Evolutionary conservation across 2,329 filamentous ascomycete genomes (phyloP).

Genomic region (Fonsecaea erecta): DNA sequence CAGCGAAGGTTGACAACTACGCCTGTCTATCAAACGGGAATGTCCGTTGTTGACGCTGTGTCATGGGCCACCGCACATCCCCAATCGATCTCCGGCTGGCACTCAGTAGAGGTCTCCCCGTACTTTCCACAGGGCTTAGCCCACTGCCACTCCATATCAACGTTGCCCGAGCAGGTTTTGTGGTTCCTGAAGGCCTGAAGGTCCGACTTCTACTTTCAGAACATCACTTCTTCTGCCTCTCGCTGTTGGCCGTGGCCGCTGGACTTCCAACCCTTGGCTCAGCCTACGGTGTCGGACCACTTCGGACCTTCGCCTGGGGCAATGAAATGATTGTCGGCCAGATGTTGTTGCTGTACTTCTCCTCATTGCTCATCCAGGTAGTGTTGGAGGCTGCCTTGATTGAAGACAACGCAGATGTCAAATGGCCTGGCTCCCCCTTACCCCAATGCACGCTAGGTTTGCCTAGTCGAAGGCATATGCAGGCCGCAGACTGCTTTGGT

Average conservation of each 20-base stretch:
- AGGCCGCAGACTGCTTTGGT: background rate
- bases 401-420: slow-evolving; percentile 1
- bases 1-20: background rate
- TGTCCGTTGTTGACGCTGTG: slow-evolving; percentile 13
- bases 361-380: background rate
- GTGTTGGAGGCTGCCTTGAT: background rate
- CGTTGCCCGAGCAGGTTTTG: background rate
- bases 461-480: background rate
- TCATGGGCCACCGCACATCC: background rate
- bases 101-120: background rate
- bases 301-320: slow-evolving; percentile 2
- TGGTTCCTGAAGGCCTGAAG: background rate
- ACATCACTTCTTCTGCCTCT: background rate
- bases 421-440: too few species aligned
- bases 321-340: background rate
- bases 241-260: background rate
- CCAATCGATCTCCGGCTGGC: background rate
- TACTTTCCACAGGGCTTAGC: slow-evolving; percentile 2
- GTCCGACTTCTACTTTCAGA: slow-evolving; percentile 1
- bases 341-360: background rate
- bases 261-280: background rate
- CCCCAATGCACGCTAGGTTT: slow-evolving; percentile 4
- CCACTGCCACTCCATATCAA: background rate
- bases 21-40: slow-evolving; percentile 9
- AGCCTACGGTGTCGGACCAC: background rate